Evolutionary conservation across 2,329 filamentous ascomycete genomes (phyloP).

Genomic region (Penicillium sp.): DNA sequence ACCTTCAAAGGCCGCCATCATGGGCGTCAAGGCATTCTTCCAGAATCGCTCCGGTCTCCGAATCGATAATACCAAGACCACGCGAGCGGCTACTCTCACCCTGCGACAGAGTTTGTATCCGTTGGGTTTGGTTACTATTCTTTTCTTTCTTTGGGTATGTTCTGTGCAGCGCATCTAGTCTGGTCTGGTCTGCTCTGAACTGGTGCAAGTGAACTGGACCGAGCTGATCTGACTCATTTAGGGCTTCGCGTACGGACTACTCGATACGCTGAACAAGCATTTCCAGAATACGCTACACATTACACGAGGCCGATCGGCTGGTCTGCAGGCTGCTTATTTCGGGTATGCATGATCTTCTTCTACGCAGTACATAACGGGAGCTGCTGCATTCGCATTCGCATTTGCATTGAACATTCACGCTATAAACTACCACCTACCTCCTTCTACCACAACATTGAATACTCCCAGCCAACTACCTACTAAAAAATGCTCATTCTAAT

Average conservation of each 20-base stretch:
- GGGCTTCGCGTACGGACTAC: conserved; percentile 55
- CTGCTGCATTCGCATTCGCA: too few relatives aligned
- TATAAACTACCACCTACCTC: too few relatives aligned
- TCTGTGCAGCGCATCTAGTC: too few relatives aligned
- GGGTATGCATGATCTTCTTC: too few relatives aligned
- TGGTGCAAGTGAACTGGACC: too few relatives aligned
- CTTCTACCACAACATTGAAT: too few relatives aligned
- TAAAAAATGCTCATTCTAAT: not conserved
- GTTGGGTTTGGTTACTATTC: conserved; percentile 50
- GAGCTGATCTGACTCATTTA: conserved; percentile 12
- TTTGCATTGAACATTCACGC: too few relatives aligned
- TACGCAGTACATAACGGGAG: too few relatives aligned
- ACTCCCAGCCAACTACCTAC: too few relatives aligned
- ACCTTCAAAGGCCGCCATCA: too few relatives aligned
- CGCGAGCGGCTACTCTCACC: conserved; percentile 48
- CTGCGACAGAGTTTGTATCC: conserved; percentile 50
- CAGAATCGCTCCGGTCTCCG: conserved; percentile 37
- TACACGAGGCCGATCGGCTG: conserved; percentile 61
- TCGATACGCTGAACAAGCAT: conserved; percentile 58
- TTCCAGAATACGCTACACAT: conserved; percentile 63
- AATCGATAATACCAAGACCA: conserved; percentile 41
- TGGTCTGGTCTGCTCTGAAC: too few relatives aligned
- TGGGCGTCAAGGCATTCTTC: conserved; percentile 35
- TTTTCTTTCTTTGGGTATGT: conserved; percentile 59
- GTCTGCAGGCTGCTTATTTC: conserved; percentile 68